Conservation (phyloP, 371 early-diverging fungal genomes). For the Mortierella sp. region DNA sequence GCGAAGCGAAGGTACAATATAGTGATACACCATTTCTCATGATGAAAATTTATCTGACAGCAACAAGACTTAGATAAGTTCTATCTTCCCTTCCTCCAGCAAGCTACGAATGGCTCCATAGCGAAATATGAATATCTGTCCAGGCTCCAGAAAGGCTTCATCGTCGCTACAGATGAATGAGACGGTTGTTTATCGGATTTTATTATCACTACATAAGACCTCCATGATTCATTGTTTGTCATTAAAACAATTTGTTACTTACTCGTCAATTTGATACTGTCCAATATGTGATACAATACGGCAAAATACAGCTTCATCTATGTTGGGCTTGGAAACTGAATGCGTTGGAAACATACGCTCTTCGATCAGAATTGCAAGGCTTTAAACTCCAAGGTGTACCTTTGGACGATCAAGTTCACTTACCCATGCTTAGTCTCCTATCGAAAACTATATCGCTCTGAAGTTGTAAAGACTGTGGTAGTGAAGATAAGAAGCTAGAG, state of each 20-base stretch:
- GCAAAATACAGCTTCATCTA: constrained; percentile 83
- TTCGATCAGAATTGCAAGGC: no score
- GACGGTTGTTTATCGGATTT: background rate
- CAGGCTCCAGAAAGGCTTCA: constrained; percentile 51
- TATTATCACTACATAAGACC: background rate
- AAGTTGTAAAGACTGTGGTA: constrained; percentile 69
- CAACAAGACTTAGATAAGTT: constrained; percentile 55
- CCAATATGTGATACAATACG: constrained; percentile 70
- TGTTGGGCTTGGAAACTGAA: constrained; percentile 74
- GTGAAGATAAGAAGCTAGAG: constrained; percentile 64
- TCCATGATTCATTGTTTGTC: background rate
- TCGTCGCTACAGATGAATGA: constrained; percentile 48
- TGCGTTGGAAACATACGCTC: no score
- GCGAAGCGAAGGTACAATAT: no score
- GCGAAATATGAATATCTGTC: constrained; percentile 67
- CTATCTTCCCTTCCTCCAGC: constrained; percentile 59
- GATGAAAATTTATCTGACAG: background rate
- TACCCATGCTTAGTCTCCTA: constrained; percentile 51
- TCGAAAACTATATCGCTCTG: constrained; percentile 63
- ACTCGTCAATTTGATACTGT: constrained; percentile 65
- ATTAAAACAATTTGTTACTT: background rate
- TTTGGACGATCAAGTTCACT: background rate
- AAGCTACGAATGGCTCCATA: constrained; percentile 65
- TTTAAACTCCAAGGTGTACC: no score
- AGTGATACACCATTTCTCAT: no score